Conservation (phyloP, 2,329 filamentous ascomycete species). For the Aspergillus novoparasiticus region DNA sequence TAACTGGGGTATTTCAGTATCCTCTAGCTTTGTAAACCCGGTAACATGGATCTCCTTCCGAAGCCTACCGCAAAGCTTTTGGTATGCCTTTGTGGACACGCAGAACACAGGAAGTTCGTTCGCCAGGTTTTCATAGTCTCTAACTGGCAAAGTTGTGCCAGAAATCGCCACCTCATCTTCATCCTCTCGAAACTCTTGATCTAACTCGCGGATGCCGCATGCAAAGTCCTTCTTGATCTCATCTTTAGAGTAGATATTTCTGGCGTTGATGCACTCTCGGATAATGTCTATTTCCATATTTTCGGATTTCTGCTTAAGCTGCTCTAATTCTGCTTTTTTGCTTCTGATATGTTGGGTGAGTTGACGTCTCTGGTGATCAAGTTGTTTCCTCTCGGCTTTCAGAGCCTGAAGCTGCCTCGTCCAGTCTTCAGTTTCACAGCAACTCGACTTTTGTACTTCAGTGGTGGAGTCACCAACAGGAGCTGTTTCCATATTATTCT, state of each 20-base stretch:
- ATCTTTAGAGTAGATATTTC: slow-evolving; percentile 9
- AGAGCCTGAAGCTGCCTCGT: not conserved
- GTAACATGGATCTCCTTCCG: slow-evolving; percentile 54
- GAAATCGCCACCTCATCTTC: slow-evolving; percentile 11
- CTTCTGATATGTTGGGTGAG: slow-evolving; percentile 19
- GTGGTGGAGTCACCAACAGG: too few species aligned
- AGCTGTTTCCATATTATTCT: too few species aligned
- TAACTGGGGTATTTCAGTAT: slow-evolving; percentile 63
- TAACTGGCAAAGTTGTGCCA: slow-evolving; percentile 45
- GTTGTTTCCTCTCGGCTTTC: not conserved
- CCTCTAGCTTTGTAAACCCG: slow-evolving; percentile 55
- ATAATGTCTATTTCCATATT: not conserved
- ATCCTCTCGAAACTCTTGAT: slow-evolving; percentile 6
- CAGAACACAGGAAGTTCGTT: slow-evolving; percentile 64
- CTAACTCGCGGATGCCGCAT: not conserved
- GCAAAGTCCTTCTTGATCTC: slow-evolving; percentile 12
- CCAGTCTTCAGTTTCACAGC: not conserved
- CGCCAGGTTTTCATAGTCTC: slow-evolving; percentile 62
- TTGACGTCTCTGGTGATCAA: not conserved
- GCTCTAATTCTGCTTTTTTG: slow-evolving; percentile 27
- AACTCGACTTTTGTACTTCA: not conserved
- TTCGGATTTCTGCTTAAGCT: slow-evolving; percentile 46
- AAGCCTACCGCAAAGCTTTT: slow-evolving; percentile 61
- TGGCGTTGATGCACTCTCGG: slow-evolving; percentile 15
- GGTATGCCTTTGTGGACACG: slow-evolving; percentile 64